phyloP scores from a whole-genome alignment of 257 asterid genomes.

The Ocimum tenuiflorum region DNA sequence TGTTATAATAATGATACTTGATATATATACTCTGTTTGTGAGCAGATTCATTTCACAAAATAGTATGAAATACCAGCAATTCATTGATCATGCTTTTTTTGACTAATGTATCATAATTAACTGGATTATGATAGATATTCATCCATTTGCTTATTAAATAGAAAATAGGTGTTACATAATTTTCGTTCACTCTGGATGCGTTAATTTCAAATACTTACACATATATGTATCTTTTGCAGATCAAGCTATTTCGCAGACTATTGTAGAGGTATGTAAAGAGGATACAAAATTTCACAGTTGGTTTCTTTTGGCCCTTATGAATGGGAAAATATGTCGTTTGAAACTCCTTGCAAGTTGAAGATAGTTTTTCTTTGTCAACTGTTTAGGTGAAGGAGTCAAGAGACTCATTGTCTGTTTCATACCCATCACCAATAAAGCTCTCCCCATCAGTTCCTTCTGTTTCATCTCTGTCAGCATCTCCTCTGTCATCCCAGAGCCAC shows the following conservation, averaged over 20 bases:
- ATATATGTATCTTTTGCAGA: conserved; percentile 26
- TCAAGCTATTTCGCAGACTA: conserved; percentile 29
- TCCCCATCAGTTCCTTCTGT: conserved; percentile 69
- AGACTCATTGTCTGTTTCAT: conserved; percentile 47
- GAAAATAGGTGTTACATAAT: background rate
- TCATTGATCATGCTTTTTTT: background rate
- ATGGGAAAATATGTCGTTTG: conserved; percentile 1
- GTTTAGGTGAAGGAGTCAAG: conserved; percentile 53
- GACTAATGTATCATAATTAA: background rate
- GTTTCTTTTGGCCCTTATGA: conserved; percentile 7
- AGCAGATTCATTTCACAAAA: background rate
- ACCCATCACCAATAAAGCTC: conserved; percentile 56
- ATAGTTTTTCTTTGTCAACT: background rate
- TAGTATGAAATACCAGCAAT: background rate
- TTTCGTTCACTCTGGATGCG: background rate
- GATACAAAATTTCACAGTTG: background rate
- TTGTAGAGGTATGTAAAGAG: conserved; percentile 35
- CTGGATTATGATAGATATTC: background rate
- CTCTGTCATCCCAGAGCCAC: conserved; percentile 59
- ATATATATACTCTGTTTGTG: background rate
- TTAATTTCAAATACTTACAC: background rate
- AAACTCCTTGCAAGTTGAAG: background rate
- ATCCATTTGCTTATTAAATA: background rate
- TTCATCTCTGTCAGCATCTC: conserved; percentile 59
- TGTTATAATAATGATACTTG: background rate